Evolutionary conservation across 805 yeast species (phyloP), one percentile per base, ranked within the genome.

Genomic region (Wickerhamiella cacticola): DNA sequence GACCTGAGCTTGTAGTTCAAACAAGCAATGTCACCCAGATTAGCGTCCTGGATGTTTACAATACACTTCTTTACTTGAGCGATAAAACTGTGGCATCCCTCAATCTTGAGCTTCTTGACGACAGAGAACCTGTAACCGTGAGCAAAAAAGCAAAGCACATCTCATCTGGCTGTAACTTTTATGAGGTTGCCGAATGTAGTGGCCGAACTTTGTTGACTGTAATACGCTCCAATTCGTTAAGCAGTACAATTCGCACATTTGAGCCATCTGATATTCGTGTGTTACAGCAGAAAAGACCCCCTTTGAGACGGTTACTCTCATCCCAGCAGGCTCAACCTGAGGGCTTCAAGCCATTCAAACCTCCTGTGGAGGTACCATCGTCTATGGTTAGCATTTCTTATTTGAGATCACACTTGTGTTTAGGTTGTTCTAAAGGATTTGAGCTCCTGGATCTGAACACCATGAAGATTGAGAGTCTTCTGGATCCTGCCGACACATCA

Each of bases 401-500:
- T 60, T 70, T 92, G 64, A 85, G 87, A 61, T 79, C 88, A 3
- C 83, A 82, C 59, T 68, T 92, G 53, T 89, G 96, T 69, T 82
- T 92, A 54, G 98, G 98, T 22, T 92, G 98, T 59, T 80, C 95
- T 24, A 85, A 82, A 62, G 98, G 98, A 0, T 92, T 92, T 68
- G 97, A 92, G 67, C 86, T 92, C 59, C 87, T 92, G 31, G 82
- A 94, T 15, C 70, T 88, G 38, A 83, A 82, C 51, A 84, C 82
- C 46, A 81, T 84, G 50, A 83, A 79, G 51, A 86, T 83, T 64
- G 96, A 92, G 65, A 79, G 92, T 8, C 74, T 92, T 45, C 70
- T 92, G 57, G 97, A 92, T 66, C 96, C 95, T n/a, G 98, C 97
- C 0, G 98, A 92, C 60, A 94, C 97, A 0, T 86, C 96, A 16